These are phyloP conservation scores for Leccinum longicurvipes DNA, from an alignment of 768 basidiomycete genomes.

Conservation along the genomic window DNA sequence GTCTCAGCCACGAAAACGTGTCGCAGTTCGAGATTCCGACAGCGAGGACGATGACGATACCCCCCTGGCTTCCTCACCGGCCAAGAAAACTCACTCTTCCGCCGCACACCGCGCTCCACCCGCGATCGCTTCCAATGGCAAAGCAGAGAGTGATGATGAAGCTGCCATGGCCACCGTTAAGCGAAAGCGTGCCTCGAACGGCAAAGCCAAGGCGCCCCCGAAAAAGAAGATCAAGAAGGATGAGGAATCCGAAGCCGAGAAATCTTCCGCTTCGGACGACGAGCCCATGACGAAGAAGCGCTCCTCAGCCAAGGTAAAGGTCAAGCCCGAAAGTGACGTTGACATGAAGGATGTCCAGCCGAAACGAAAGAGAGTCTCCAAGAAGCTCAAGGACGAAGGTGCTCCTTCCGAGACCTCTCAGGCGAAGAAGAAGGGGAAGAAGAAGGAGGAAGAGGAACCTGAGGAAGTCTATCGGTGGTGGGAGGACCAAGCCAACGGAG, in stretches of 20 bases:
- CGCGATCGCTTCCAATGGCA: conserved; percentile 37
- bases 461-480: conserved; percentile 85
- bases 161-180: conserved; percentile 42
- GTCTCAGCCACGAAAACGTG: conserved; percentile 50
- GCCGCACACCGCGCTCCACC: conserved; percentile 40
- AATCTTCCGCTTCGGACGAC: conserved; percentile 33
- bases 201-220: conserved; percentile 50
- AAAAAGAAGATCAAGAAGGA: conserved; percentile 68
- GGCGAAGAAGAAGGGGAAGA: conserved; percentile 53
- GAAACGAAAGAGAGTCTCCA: conserved; percentile 42
- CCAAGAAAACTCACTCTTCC: conserved; percentile 43
- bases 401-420: conserved; percentile 41
- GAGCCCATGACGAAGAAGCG: conserved; percentile 32
- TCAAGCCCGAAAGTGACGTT: conserved; percentile 49
- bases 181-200: conserved; percentile 44
- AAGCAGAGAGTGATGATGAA: conserved; percentile 38
- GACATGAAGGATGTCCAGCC: conserved; percentile 43
- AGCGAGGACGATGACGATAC: conserved; percentile 68
- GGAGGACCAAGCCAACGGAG: conserved; percentile 71
- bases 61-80: conserved; percentile 71
- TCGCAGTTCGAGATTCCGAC: conserved; percentile 46
- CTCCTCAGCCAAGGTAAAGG: conserved; percentile 32
- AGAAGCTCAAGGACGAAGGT: conserved; percentile 53
- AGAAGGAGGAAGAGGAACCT: conserved; percentile 54
- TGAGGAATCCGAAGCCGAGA: conserved; percentile 24